Percentiles rank a stretch among this genome's conserved stretches.
phyloP scores from a whole-genome alignment of 352 stramenopile species.

The Phytopythium oedochilum region DNA sequence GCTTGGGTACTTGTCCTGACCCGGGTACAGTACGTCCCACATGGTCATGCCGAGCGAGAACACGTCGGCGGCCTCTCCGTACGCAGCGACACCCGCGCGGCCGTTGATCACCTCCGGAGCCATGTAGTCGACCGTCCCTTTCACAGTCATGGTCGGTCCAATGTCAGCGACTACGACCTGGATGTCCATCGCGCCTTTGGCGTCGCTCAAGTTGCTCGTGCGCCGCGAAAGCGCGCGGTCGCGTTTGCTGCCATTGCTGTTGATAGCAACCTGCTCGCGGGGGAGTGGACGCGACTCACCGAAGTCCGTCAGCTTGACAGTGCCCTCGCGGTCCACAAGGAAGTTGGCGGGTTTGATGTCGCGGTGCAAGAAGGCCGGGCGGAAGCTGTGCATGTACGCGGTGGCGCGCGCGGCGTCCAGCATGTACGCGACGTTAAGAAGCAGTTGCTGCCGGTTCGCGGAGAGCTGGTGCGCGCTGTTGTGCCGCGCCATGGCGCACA shows the following conservation, averaged over 20 bases:
- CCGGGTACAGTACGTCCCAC: slow-evolving; percentile 65
- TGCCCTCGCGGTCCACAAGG: slow-evolving; percentile 48
- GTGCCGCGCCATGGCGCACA: slow-evolving; percentile 26
- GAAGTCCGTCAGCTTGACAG: slow-evolving; percentile 69
- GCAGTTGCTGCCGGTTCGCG: slow-evolving; percentile 47
- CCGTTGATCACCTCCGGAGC: slow-evolving; percentile 74
- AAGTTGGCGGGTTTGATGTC: slow-evolving; percentile 81
- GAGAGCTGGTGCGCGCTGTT: slow-evolving; percentile 13
- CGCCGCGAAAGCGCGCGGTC: background rate
- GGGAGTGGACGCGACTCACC: slow-evolving; percentile 55
- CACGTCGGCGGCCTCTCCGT: slow-evolving; percentile 64
- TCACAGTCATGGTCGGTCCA: slow-evolving; percentile 37
- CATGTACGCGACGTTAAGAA: slow-evolving; percentile 58
- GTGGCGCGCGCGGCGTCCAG: slow-evolving; percentile 60
- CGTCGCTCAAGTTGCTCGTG: slow-evolving; percentile 4
- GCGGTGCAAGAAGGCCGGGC: slow-evolving; percentile 63
- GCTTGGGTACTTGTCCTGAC: slow-evolving; percentile 41
- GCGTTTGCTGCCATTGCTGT: slow-evolving; percentile 10
- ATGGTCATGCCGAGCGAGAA: slow-evolving; percentile 73
- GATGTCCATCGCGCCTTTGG: slow-evolving; percentile 8
- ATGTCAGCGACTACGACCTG: slow-evolving; percentile 10
- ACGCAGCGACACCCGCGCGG: slow-evolving; percentile 35
- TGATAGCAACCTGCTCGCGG: slow-evolving; percentile 25
- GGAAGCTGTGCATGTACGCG: slow-evolving; percentile 74
- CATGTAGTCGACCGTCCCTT: slow-evolving; percentile 78